Evolutionary conservation across 169 alveolate genomes (phyloP).

Genomic region (Cytauxzoon felis): DNA sequence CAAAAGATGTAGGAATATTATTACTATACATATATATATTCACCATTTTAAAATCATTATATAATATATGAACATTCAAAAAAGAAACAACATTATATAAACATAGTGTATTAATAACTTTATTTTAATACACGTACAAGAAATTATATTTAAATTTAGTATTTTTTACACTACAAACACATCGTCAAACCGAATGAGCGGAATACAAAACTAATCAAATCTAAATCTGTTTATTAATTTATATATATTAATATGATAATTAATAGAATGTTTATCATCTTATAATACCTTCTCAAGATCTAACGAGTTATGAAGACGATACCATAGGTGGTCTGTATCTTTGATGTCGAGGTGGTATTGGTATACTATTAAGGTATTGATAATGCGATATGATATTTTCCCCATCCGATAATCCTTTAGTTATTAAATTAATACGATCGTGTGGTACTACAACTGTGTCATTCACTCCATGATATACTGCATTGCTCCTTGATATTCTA

Average conservation of each 20-base stretch:
- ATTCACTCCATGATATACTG: neutral
- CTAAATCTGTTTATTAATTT: too few relatives aligned
- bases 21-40: neutral
- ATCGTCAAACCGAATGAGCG: neutral
- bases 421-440: constrained; percentile 28
- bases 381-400: constrained; percentile 14
- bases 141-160: too few relatives aligned
- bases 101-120: too few relatives aligned
- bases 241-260: too few relatives aligned
- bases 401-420: constrained; percentile 1
- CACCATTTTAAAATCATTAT: constrained; percentile 1
- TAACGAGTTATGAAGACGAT: neutral
- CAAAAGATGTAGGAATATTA: neutral
- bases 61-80: neutral
- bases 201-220: neutral
- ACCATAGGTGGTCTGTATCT: constrained; percentile 38
- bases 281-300: neutral
- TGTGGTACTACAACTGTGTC: neutral
- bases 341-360: constrained; percentile 41
- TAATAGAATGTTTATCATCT: neutral
- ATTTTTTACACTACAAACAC: neutral
- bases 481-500: neutral
- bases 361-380: neutral
- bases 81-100: neutral
- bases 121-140: too few relatives aligned